phyloP scores from a whole-genome alignment of 148 eudicot genomes.

The Euryodendron excelsum region DNA sequence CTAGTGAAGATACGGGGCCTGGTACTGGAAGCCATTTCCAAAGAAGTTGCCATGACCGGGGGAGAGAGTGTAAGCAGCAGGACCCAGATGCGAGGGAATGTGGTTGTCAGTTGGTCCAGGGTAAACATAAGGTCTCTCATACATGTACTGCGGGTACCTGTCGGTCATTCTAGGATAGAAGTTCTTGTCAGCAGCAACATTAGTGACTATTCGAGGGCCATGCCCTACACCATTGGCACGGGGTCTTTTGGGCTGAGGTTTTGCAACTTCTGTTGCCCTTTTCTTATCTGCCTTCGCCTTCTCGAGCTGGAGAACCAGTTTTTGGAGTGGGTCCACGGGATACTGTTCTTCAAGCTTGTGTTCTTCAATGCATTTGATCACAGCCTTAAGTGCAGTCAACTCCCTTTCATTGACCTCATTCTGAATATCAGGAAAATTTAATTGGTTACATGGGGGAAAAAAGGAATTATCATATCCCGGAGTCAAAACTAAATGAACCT shows the following conservation, averaged over 20 bases:
- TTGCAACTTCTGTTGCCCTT: constrained; percentile 77
- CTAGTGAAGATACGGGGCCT: constrained; percentile 89
- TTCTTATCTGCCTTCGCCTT: constrained; percentile 96
- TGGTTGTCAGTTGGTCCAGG: constrained; percentile 57
- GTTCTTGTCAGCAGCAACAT: constrained; percentile 53
- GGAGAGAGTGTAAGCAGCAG: constrained; percentile 66
- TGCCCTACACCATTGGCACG: constrained; percentile 72
- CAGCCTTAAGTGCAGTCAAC: constrained; percentile 79
- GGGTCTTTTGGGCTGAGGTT: constrained; percentile 94
- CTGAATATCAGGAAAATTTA: constrained; percentile 34
- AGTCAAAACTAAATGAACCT: neutral
- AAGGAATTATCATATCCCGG: neutral
- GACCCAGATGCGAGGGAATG: constrained; percentile 48
- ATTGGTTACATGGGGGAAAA: neutral
- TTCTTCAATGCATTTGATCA: constrained; percentile 89
- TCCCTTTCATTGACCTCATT: constrained; percentile 79
- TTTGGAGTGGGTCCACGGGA: constrained; percentile 74
- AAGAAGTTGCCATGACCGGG: constrained; percentile 82
- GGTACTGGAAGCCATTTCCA: constrained; percentile 81
- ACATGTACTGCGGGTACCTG: constrained; percentile 78
- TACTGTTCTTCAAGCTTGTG: constrained; percentile 81
- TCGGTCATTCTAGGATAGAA: constrained; percentile 61
- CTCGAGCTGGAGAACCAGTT: constrained; percentile 72
- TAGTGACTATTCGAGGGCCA: constrained; percentile 58
- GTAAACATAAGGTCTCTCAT: constrained; percentile 74